Percentiles rank a stretch among this genome's conserved stretches.
Conservation (phyloP, 805 yeast species). For the Ogataea sp. region DNA sequence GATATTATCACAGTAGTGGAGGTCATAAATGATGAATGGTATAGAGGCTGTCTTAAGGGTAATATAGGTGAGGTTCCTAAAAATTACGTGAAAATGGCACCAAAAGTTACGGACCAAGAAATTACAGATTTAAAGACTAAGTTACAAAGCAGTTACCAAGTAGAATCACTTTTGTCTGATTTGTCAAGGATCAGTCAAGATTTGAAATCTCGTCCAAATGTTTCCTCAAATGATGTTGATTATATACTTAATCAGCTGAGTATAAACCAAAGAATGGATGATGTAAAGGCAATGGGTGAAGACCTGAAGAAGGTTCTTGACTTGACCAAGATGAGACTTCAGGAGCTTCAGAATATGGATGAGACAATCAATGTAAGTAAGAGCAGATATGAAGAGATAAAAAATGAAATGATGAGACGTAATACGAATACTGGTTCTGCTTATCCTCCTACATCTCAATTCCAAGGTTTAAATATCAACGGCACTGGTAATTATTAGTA, state of each 20-base stretch:
- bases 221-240: conserved; percentile 25
- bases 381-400: conserved; percentile 56
- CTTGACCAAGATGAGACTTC: conserved; percentile 65
- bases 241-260: conserved; percentile 44
- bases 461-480: not conserved
- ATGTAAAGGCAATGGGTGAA: conserved; percentile 65
- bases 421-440: not conserved
- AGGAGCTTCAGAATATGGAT: conserved; percentile 68
- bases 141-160: conserved; percentile 49
- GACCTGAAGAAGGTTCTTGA: conserved; percentile 69
- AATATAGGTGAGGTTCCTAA: conserved; percentile 84
- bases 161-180: conserved; percentile 62
- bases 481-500: not conserved
- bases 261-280: conserved; percentile 65
- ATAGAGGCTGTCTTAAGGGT: conserved; percentile 83
- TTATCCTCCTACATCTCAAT: not conserved
- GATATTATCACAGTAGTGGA: conserved; percentile 85
- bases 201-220: conserved; percentile 26
- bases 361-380: conserved; percentile 65
- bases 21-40: conserved; percentile 88
- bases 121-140: conserved; percentile 36
- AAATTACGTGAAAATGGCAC: conserved; percentile 78
- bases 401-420: conserved; percentile 34
- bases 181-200: conserved; percentile 28
- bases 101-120: conserved; percentile 58